A percentile compares a stretch with the other conserved stretches of the same genome.
phyloP scores from a whole-genome alignment of 2,329 filamentous ascomycete genomes.

The Emergomyces africanus region DNA sequence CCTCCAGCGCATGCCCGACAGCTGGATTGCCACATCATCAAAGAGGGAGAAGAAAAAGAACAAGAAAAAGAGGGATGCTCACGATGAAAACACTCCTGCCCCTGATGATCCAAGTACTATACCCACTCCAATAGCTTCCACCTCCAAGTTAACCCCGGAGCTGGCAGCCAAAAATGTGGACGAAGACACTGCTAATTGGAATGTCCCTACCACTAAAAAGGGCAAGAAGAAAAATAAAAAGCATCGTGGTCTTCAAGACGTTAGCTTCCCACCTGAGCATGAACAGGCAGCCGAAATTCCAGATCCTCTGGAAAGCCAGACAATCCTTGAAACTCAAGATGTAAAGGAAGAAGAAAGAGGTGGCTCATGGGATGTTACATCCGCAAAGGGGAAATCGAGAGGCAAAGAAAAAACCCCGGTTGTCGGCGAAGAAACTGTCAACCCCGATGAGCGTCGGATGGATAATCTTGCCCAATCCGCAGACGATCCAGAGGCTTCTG shows the following conservation, averaged over 20 bases:
- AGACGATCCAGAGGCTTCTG: neutral
- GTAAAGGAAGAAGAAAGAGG: neutral
- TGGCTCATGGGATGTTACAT: neutral
- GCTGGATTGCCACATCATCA: neutral
- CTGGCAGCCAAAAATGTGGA: neutral
- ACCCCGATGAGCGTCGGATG: neutral
- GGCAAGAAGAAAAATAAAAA: conserved; percentile 13
- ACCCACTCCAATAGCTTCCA: neutral
- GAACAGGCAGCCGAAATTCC: neutral
- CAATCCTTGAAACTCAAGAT: neutral
- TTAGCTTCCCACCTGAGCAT: neutral
- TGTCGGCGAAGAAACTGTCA: neutral
- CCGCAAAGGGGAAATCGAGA: neutral
- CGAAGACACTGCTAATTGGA: neutral
- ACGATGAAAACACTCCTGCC: neutral
- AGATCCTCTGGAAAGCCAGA: neutral
- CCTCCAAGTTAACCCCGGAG: neutral
- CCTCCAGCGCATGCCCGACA: neutral
- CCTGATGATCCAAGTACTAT: neutral
- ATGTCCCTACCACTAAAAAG: conserved; percentile 1
- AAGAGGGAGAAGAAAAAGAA: neutral
- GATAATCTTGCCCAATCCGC: neutral
- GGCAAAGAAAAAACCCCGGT: neutral
- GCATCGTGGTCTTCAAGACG: neutral
- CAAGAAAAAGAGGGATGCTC: neutral